Evolutionary conservation across 306 rosid species (phyloP).

Genomic region (Bauhinia variegata): DNA sequence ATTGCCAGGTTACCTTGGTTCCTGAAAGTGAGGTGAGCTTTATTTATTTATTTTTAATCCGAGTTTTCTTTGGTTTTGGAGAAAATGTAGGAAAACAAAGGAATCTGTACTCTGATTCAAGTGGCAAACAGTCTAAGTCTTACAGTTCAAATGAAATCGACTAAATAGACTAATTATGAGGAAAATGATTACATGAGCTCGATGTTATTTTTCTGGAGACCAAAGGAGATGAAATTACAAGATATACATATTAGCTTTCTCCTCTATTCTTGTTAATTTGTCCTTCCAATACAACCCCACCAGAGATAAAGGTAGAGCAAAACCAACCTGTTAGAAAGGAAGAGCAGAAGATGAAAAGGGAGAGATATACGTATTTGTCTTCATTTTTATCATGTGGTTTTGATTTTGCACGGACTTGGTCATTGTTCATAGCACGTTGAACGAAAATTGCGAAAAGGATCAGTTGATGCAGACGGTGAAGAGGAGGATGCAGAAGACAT

Average conservation of each 20-base stretch:
- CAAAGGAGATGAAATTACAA: background rate
- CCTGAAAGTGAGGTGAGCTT: conserved; percentile 90
- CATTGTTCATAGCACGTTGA: conserved; percentile 56
- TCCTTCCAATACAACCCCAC: background rate
- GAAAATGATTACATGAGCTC: conserved; percentile 23
- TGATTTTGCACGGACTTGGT: conserved; percentile 33
- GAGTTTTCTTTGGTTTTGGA: conserved; percentile 35
- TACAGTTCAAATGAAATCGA: conserved; percentile 8
- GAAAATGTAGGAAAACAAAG: conserved; percentile 29
- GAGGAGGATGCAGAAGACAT: conserved; percentile 69
- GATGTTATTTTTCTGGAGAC: conserved; percentile 12
- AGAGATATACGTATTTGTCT: background rate
- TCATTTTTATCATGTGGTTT: conserved; percentile 26
- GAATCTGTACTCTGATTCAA: no score
- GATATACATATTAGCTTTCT: conserved; percentile 1
- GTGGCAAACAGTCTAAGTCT: no score
- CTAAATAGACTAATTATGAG: background rate
- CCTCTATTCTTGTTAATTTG: conserved; percentile 16
- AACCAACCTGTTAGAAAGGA: background rate
- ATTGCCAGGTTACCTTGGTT: conserved; percentile 76
- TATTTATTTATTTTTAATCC: no score
- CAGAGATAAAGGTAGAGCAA: background rate
- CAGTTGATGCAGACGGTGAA: conserved; percentile 58
- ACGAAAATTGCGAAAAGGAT: conserved; percentile 57
- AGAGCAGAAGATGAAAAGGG: conserved; percentile 2